Evolutionary conservation across 2,329 filamentous ascomycete genomes (phyloP).

Genomic region (Sphaerostilbella broomeana): DNA sequence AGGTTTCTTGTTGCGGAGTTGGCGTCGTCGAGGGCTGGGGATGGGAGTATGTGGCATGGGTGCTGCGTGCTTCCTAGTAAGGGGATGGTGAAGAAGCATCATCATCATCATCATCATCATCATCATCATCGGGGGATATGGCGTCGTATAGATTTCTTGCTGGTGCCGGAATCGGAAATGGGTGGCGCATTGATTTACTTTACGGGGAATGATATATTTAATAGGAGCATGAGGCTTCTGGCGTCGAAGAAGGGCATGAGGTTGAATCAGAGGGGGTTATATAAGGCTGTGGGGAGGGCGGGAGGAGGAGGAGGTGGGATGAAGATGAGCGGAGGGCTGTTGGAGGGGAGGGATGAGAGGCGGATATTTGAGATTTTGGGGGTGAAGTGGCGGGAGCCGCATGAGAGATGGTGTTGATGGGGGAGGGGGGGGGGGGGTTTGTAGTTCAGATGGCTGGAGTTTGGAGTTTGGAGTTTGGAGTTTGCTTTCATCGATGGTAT

Average conservation of each 20-base stretch:
- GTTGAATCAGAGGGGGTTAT: conserved; percentile 78
- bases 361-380: conserved; percentile 75
- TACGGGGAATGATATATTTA: conserved; percentile 92
- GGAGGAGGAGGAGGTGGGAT: conserved; percentile 52
- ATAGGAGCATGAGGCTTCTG: conserved; percentile 73
- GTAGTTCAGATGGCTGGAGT: too few species aligned
- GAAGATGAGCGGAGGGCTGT: conserved; percentile 59
- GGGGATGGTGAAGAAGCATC: conserved; percentile 7
- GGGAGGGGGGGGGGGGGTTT: background rate
- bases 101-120: background rate
- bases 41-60: conserved; percentile 82
- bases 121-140: conserved; percentile 44
- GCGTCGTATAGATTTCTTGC: conserved; percentile 77
- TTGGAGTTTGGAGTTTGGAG: too few species aligned
- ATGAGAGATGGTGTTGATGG: conserved; percentile 65
- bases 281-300: conserved; percentile 57
- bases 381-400: conserved; percentile 76
- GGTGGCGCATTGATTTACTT: conserved; percentile 92
- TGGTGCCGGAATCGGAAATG: conserved; percentile 72
- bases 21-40: conserved; percentile 43
- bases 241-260: conserved; percentile 76
- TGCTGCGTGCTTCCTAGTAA: conserved; percentile 61
- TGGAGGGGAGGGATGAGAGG: conserved; percentile 71
- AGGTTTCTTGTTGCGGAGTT: conserved; percentile 66
- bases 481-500: too few species aligned